Conservation (phyloP, 2,329 filamentous ascomycete species). For the Camptophora hylomeconis region DNA sequence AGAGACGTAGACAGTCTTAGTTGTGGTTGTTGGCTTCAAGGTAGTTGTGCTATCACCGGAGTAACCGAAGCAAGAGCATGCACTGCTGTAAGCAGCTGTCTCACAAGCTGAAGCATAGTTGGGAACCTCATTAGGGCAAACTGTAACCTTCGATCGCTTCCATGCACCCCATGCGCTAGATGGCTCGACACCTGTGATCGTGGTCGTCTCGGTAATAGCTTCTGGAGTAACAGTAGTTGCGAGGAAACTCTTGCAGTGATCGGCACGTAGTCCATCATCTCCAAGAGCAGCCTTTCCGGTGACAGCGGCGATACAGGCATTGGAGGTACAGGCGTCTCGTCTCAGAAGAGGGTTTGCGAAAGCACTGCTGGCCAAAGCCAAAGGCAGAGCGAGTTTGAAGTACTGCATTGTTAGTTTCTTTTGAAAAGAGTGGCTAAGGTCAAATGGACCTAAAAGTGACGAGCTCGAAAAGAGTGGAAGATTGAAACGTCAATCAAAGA, state of each 20-base stretch:
- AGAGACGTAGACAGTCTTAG: slow-evolving; percentile 16
- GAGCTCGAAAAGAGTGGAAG: slow-evolving; percentile 17
- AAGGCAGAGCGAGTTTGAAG: slow-evolving; percentile 12
- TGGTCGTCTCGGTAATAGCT: slow-evolving; percentile 4
- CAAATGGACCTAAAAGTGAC: slow-evolving; percentile 12
- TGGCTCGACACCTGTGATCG: slow-evolving; percentile 3
- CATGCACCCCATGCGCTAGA: slow-evolving; percentile 3
- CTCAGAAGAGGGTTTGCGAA: slow-evolving; percentile 9
- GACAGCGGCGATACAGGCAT: slow-evolving; percentile 16
- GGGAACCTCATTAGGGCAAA: slow-evolving; percentile 17
- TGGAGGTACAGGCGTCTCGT: slow-evolving; percentile 4
- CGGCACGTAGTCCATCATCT: slow-evolving; percentile 10
- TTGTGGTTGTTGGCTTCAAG: slow-evolving; percentile 14
- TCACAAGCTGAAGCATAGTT: slow-evolving; percentile 17
- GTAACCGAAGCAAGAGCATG: slow-evolving; percentile 13
- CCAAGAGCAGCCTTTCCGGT: slow-evolving; percentile 16
- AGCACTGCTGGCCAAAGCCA: slow-evolving; percentile 14
- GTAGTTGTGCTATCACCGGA: slow-evolving; percentile 15
- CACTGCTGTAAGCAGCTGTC: slow-evolving; percentile 13
- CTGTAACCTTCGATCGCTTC: slow-evolving; percentile 13
- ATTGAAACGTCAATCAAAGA: slow-evolving; percentile 17
- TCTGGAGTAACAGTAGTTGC: slow-evolving; percentile 8
- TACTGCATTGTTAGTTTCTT: slow-evolving; percentile 12
- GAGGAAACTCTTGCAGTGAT: slow-evolving; percentile 15
- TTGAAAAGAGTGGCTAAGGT: slow-evolving; percentile 17